Evolutionary conservation across 768 basidiomycete genomes (phyloP).

Genomic region (Pleurotus djamor): DNA sequence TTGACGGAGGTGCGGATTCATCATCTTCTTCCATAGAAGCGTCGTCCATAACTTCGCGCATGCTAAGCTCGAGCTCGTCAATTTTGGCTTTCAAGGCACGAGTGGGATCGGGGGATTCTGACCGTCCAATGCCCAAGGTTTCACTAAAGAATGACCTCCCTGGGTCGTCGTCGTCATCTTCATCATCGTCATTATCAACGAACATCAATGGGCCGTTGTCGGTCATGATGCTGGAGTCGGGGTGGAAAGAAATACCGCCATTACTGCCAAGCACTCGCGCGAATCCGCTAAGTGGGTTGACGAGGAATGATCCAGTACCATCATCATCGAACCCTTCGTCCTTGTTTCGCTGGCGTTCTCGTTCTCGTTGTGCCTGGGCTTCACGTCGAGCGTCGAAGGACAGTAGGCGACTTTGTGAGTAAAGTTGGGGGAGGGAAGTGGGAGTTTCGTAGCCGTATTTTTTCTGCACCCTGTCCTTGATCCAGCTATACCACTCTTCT

Average conservation of each 20-base stretch:
- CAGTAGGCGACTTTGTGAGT: slow-evolving; percentile 59
- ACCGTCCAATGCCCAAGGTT: slow-evolving; percentile 39
- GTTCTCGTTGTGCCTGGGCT: slow-evolving; percentile 49
- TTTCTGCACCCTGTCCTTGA: slow-evolving; percentile 76
- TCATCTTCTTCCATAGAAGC: slow-evolving; percentile 27
- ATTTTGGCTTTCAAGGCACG: slow-evolving; percentile 58
- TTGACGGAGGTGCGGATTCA: slow-evolving; percentile 14
- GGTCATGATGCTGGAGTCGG: slow-evolving; percentile 47
- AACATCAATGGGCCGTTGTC: slow-evolving; percentile 61
- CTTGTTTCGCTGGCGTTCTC: slow-evolving; percentile 19
- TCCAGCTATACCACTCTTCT: slow-evolving; percentile 91
- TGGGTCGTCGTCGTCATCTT: slow-evolving; percentile 56
- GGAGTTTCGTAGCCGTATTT: slow-evolving; percentile 81
- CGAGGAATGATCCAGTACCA: slow-evolving; percentile 27
- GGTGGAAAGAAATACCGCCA: slow-evolving; percentile 68
- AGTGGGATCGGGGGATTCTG: slow-evolving; percentile 50
- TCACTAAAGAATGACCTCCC: slow-evolving; percentile 48
- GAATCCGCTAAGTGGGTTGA: slow-evolving; percentile 35
- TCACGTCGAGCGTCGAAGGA: slow-evolving; percentile 64
- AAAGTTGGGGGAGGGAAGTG: slow-evolving; percentile 70
- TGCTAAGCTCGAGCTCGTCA: slow-evolving; percentile 59
- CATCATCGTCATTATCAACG: slow-evolving; percentile 60
- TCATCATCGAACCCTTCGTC: slow-evolving; percentile 21
- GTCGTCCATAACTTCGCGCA: slow-evolving; percentile 34
- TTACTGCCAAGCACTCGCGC: slow-evolving; percentile 54